Base-by-base conservation (phyloP, 345 rosid species). In the Kernera saxatilis region DNA sequence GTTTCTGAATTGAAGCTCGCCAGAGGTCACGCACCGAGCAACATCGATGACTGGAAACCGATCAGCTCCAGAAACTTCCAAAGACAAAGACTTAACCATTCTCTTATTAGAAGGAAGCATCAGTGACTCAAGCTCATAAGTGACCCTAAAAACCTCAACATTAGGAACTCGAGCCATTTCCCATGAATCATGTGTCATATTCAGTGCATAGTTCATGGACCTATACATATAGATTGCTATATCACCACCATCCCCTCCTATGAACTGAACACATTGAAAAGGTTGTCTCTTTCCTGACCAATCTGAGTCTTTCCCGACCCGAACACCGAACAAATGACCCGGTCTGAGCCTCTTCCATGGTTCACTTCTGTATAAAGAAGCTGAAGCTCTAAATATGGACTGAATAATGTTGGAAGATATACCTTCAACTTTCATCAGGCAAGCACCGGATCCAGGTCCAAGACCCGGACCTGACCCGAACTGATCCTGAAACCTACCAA, bases 401-500 rank as follows among this genome's bases (percentile, higher is more conserved):
- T 72, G 78, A 2, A 86, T 76, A 55, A 84, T 73, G 67, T 71
- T 88, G 66, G 86, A 76, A 67, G 84, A 51, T 70, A 84, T 76
- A 54, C 85, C 90, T 41, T 83, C 88, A 2, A 84, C 81, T 57
- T 79, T 84, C 89, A 84, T 83, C 37, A 88, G 56, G 58, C 85
- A 80, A 9, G 83, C 70, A 35, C 87, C 88, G 7, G 91, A 88
- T 71, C 93, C 93, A 11, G 90, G 87, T 67, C 90, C 93, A 14
- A 86, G 89, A 30, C 89, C 91, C 0, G 91, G 88, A 76, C 94
- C 91, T 62, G 91, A 82, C 15, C 94, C 88, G 59, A 88, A 86
- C 63, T 88, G 91, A 51, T 86, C 87, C 22, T 84, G 83, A 72
- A 83, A 78, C 74, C 94, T 84, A 79, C 62, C 85, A 64, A 84